These are phyloP conservation scores for Pseudocercospora fijiensis DNA, from an alignment of 2,329 filamentous ascomycete species.

Conservation along the genomic window DNA sequence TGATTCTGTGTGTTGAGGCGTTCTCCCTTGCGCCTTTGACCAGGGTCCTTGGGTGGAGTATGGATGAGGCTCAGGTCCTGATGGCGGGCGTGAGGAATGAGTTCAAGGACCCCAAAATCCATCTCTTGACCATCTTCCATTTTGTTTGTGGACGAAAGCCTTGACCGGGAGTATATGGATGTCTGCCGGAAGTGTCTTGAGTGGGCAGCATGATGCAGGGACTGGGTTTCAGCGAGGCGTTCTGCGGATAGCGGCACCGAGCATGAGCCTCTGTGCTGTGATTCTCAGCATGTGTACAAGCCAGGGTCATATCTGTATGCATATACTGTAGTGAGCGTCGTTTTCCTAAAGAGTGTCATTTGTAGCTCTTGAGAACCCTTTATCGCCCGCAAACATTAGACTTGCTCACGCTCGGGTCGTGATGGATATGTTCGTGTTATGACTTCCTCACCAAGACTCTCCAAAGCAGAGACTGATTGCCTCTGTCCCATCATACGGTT, in stretches of 20 bases:
- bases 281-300: neutral
- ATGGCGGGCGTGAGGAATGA: slow-evolving; percentile 22
- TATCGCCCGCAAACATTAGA: slow-evolving; percentile 57
- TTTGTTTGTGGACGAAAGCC: slow-evolving; percentile 21
- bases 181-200: neutral
- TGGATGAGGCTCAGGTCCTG: slow-evolving; percentile 20
- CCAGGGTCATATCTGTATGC: neutral
- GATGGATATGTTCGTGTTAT: slow-evolving; percentile 66
- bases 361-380: neutral
- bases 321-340: neutral
- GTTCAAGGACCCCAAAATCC: slow-evolving; percentile 20
- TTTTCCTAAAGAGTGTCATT: no score
- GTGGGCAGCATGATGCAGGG: neutral
- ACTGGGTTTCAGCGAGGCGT: neutral
- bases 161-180: no score
- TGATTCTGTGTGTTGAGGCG: slow-evolving; percentile 23
- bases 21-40: slow-evolving; percentile 45
- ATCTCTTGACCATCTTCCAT: slow-evolving; percentile 20
- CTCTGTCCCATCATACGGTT: slow-evolving; percentile 1
- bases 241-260: neutral
- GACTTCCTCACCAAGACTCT: slow-evolving; percentile 59
- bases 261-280: neutral
- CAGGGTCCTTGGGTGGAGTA: slow-evolving; percentile 41
- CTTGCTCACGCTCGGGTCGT: slow-evolving; percentile 66
- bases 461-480: slow-evolving; percentile 52